These are phyloP conservation scores for Globisporangium echinulatum DNA, from an alignment of 352 stramenopile species.

Conservation along the genomic window DNA sequence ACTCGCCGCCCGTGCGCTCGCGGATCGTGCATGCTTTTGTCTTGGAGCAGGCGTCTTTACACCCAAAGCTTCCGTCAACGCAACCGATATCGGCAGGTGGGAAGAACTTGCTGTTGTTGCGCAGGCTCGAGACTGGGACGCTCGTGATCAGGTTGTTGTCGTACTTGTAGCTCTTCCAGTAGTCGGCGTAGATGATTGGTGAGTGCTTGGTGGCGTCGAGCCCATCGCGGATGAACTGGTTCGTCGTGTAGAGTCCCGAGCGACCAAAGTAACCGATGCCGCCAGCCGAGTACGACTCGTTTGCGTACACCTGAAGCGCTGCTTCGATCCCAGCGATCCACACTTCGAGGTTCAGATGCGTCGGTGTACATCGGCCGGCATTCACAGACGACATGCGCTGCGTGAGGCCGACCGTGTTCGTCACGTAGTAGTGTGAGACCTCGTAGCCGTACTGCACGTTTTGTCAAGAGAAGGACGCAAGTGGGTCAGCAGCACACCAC, in stretches of 20 bases:
- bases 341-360: constrained; percentile 51
- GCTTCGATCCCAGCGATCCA: constrained; percentile 33
- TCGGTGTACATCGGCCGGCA: constrained; percentile 35
- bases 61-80: constrained; percentile 33
- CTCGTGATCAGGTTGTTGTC: constrained; percentile 29
- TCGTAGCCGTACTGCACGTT: constrained; percentile 14
- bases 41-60: constrained; percentile 35
- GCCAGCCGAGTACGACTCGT: constrained; percentile 37
- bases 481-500: too few species aligned
- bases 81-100: constrained; percentile 22
- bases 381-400: constrained; percentile 28
- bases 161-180: constrained; percentile 44
- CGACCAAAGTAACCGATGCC: constrained; percentile 32
- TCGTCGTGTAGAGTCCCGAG: constrained; percentile 41
- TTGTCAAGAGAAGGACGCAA: too few species aligned
- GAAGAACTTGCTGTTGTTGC: constrained; percentile 21
- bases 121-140: constrained; percentile 19
- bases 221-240: constrained; percentile 21
- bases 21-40: constrained; percentile 35
- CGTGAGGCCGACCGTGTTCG: constrained; percentile 2
- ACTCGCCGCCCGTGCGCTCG: constrained; percentile 23
- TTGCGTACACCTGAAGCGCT: constrained; percentile 30
- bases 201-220: constrained; percentile 6
- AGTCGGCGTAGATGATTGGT: constrained; percentile 25
- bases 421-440: constrained; percentile 17